Conservation (phyloP, 176 grass and related monocot species). For the Puya raimondii region DNA sequence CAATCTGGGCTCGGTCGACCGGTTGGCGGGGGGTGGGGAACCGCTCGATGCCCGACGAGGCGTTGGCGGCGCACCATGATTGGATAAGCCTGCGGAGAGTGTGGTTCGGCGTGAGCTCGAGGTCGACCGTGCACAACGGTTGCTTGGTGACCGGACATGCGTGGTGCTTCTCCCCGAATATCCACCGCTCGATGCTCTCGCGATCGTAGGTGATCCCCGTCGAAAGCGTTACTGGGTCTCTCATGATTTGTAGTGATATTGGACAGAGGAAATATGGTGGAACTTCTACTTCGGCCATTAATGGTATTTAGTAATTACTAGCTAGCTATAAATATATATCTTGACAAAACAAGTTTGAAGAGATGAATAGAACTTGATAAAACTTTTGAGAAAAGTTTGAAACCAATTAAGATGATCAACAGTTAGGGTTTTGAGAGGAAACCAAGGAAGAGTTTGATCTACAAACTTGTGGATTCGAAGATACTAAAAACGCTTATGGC, state of each 20-base stretch:
- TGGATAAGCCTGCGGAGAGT: constrained; percentile 84
- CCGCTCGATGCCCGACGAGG: constrained; percentile 40
- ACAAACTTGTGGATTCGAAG: too few relatives aligned
- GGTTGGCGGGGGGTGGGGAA: constrained; percentile 60
- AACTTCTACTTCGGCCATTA: constrained; percentile 38
- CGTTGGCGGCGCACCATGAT: constrained; percentile 62
- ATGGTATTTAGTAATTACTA: background rate
- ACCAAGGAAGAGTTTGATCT: too few relatives aligned
- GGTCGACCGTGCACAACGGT: constrained; percentile 29
- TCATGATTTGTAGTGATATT: constrained; percentile 78
- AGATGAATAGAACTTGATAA: too few relatives aligned
- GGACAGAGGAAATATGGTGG: constrained; percentile 76
- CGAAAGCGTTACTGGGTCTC: constrained; percentile 73
- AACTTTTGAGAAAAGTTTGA: too few relatives aligned
- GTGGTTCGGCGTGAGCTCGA: constrained; percentile 84
- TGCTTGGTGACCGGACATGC: constrained; percentile 75
- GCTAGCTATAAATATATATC: too few relatives aligned
- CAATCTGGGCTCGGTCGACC: constrained; percentile 35
- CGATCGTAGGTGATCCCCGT: constrained; percentile 96
- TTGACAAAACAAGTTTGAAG: too few relatives aligned
- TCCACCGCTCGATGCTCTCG: constrained; percentile 75
- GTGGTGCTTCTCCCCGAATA: constrained; percentile 55
- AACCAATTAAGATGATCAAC: too few relatives aligned
- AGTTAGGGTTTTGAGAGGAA: too few relatives aligned
- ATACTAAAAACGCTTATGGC: too few relatives aligned